These are phyloP conservation scores for Planoprotostelium fungivorum DNA, from an alignment of 78 protist genomes.

Conservation along the genomic window DNA sequence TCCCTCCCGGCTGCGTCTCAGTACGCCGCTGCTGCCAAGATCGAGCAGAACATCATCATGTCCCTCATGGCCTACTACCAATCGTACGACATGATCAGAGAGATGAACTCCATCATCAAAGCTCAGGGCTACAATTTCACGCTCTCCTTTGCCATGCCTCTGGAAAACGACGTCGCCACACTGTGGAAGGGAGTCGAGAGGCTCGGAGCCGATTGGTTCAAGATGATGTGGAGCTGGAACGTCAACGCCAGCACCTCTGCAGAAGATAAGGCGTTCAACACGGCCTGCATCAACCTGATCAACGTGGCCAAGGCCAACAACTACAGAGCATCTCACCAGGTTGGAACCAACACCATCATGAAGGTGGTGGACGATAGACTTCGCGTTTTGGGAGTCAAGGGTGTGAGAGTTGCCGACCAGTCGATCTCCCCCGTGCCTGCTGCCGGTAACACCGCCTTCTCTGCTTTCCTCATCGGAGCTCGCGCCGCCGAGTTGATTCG, in stretches of 20 bases:
- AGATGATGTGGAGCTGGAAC: neutral
- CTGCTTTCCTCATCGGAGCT: neutral
- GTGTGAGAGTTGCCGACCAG: neutral
- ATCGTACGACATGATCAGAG: neutral
- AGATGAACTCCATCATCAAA: neutral
- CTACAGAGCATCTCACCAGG: neutral
- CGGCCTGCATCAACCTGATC: neutral
- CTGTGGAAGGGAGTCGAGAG: neutral
- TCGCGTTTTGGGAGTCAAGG: neutral
- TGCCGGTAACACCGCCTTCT: neutral
- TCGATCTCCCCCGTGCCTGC: neutral
- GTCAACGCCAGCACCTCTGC: neutral
- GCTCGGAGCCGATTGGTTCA: neutral
- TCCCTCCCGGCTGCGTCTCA: neutral
- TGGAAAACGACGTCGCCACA: neutral
- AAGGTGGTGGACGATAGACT: neutral
- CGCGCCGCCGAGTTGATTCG: neutral
- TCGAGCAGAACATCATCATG: neutral
- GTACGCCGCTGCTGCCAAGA: neutral
- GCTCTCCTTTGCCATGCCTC: neutral
- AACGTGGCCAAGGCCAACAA: neutral
- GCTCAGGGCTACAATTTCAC: neutral
- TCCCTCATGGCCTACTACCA: neutral
- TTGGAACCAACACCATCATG: neutral
- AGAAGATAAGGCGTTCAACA: neutral